A percentile compares a stretch with the other conserved stretches of the same genome.
Evolutionary conservation across 2,329 filamentous ascomycete species (phyloP).

Genomic region (Phyllosticta paracitricarpa): DNA sequence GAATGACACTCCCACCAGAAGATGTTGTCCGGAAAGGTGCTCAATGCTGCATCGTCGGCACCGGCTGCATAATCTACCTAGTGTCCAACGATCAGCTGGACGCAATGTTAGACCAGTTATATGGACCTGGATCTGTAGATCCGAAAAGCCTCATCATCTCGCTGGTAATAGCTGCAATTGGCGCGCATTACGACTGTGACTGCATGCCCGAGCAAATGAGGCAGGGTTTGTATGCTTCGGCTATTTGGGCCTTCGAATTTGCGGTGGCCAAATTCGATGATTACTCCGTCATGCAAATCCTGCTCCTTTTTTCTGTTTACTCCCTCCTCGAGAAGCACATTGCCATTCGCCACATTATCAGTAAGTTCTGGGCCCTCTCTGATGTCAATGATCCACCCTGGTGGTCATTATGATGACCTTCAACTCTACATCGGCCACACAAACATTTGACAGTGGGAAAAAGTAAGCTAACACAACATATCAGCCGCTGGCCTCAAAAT

Average conservation of each 20-base stretch:
- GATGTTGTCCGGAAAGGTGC: constrained; percentile 21
- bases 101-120: constrained; percentile 26
- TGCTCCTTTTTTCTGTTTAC: constrained; percentile 27
- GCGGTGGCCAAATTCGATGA: constrained; percentile 21
- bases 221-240: constrained; percentile 24
- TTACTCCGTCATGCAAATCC: constrained; percentile 25
- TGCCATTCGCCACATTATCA: constrained; percentile 27
- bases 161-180: constrained; percentile 27
- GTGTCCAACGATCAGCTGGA: constrained; percentile 24
- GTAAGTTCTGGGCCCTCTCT: constrained; percentile 15
- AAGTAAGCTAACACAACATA: neutral
- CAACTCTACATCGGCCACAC: too few species aligned
- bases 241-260: constrained; percentile 24
- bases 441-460: too few species aligned
- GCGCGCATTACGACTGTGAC: constrained; percentile 27
- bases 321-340: constrained; percentile 29
- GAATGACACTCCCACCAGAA: constrained; percentile 21
- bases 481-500: constrained; percentile 27
- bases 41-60: constrained; percentile 25
- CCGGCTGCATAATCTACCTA: constrained; percentile 27
- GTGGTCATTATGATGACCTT: neutral
- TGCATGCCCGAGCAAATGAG: constrained; percentile 24
- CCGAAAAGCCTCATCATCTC: constrained; percentile 26
- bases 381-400: neutral
- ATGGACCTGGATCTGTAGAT: constrained; percentile 20